phyloP scores from a whole-genome alignment of 2,329 filamentous ascomycete genomes.

The Elsinoe perseae region DNA sequence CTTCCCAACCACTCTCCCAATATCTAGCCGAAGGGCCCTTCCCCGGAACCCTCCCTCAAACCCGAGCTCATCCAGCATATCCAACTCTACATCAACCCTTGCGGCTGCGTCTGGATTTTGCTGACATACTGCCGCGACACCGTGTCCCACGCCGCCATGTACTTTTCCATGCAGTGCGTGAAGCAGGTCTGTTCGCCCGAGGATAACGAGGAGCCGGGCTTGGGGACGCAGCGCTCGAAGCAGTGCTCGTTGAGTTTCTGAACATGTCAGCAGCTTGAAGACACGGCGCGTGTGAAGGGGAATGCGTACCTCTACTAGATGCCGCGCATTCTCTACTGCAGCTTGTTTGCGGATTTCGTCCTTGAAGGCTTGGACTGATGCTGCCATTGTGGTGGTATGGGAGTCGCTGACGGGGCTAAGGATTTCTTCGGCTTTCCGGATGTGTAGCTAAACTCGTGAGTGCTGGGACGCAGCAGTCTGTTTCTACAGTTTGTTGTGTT shows the following conservation, averaged over 20 bases:
- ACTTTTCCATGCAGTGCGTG: conserved; percentile 48
- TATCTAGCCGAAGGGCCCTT: not conserved
- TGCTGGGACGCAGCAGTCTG: not conserved
- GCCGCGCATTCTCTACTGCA: conserved; percentile 44
- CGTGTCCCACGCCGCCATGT: conserved; percentile 47
- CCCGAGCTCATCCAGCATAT: not conserved
- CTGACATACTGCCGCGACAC: conserved; percentile 44
- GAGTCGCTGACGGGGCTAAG: not conserved
- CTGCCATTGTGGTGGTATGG: not conserved
- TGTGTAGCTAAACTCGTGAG: not conserved
- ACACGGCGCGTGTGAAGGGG: not conserved
- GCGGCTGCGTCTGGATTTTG: conserved; percentile 36
- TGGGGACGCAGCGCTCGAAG: conserved; percentile 49
- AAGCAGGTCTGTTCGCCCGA: conserved; percentile 44
- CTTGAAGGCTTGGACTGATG: conserved; percentile 32
- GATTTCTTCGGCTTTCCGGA: not conserved
- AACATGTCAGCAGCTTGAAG: not conserved
- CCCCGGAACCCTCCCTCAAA: not conserved
- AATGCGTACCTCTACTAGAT: conserved; percentile 43
- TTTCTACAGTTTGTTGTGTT: not conserved
- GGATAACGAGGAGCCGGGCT: conserved; percentile 44
- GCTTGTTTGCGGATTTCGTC: conserved; percentile 47
- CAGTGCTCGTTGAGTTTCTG: conserved; percentile 51
- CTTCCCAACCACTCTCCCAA: not conserved
- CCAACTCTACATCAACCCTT: not conserved